phyloP scores from a whole-genome alignment of 2,329 filamentous ascomycete species.

The Fusarium proliferatum region DNA sequence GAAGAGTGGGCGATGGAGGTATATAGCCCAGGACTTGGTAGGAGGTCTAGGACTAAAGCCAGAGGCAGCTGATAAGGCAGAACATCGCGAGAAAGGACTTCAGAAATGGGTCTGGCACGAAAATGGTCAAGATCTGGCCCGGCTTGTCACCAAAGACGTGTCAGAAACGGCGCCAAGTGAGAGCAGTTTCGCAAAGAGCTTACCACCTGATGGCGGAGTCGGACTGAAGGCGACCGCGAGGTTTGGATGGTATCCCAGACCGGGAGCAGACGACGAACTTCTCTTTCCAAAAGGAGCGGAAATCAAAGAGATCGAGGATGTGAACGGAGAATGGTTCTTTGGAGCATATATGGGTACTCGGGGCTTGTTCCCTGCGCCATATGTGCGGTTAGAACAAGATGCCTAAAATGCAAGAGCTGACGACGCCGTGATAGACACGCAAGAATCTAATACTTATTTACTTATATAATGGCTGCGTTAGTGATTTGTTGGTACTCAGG shows the following conservation, averaged over 20 bases:
- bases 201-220: constrained; percentile 81
- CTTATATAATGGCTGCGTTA: neutral
- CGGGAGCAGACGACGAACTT: constrained; percentile 77
- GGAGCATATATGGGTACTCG: constrained; percentile 84
- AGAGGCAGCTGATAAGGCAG: constrained; percentile 58
- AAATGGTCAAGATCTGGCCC: constrained; percentile 53
- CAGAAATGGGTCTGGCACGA: constrained; percentile 66
- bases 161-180: constrained; percentile 55
- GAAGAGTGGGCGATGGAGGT: constrained; percentile 73
- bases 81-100: constrained; percentile 50
- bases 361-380: constrained; percentile 83
- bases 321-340: constrained; percentile 92
- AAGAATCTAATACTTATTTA: neutral
- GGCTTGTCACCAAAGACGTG: constrained; percentile 64
- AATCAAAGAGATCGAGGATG: constrained; percentile 83
- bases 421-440: neutral
- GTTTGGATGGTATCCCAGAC: constrained; percentile 83
- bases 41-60: constrained; percentile 78
- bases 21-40: constrained; percentile 77
- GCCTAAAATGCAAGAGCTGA: constrained; percentile 10
- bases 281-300: constrained; percentile 86
- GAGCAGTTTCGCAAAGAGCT: constrained; percentile 52
- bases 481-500: neutral
- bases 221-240: constrained; percentile 72
- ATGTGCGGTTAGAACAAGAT: constrained; percentile 67